Percentiles rank a stretch among this genome's conserved stretches.
These are phyloP conservation scores for Monilinia laxa DNA, from an alignment of 2,329 filamentous ascomycete genomes.

Conservation along the genomic window DNA sequence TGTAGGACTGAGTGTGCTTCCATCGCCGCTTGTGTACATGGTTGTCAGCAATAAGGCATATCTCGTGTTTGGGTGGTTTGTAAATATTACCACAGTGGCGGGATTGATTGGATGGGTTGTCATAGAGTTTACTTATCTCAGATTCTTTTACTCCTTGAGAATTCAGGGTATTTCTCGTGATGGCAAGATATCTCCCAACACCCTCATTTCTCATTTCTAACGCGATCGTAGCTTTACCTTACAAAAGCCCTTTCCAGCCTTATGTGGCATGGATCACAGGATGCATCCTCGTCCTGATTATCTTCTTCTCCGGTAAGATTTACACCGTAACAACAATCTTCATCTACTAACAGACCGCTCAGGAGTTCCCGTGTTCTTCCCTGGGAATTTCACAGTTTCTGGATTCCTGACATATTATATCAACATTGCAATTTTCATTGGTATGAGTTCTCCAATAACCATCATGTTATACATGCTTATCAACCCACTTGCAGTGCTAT, in stretches of 20 bases:
- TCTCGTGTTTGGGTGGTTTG: slow-evolving; percentile 65
- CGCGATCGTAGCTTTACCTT: slow-evolving; percentile 48
- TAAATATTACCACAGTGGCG: slow-evolving; percentile 62
- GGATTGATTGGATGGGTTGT: slow-evolving; percentile 64
- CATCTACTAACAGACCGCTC: not conserved
- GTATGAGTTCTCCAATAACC: not conserved
- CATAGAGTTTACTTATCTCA: slow-evolving; percentile 59
- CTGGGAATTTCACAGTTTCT: slow-evolving; percentile 52
- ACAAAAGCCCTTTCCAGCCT: slow-evolving; percentile 54
- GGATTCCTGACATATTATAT: slow-evolving; percentile 64
- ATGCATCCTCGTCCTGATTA: slow-evolving; percentile 54
- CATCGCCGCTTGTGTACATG: slow-evolving; percentile 69
- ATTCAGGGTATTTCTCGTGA: slow-evolving; percentile 53
- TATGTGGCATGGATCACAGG: slow-evolving; percentile 58
- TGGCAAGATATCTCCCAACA: slow-evolving; percentile 28
- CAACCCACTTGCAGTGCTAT: slow-evolving; percentile 23
- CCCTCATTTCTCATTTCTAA: not conserved
- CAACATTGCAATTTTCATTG: slow-evolving; percentile 58
- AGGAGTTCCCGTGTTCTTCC: slow-evolving; percentile 9
- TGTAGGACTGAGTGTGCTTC: slow-evolving; percentile 52
- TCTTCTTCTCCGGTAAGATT: slow-evolving; percentile 49
- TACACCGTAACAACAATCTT: not conserved
- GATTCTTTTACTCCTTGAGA: slow-evolving; percentile 55
- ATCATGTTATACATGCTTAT: not conserved
- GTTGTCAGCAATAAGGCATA: slow-evolving; percentile 58